phyloP scores from a whole-genome alignment of 176 grass and related monocot species.

The Oryza glumipatula region DNA sequence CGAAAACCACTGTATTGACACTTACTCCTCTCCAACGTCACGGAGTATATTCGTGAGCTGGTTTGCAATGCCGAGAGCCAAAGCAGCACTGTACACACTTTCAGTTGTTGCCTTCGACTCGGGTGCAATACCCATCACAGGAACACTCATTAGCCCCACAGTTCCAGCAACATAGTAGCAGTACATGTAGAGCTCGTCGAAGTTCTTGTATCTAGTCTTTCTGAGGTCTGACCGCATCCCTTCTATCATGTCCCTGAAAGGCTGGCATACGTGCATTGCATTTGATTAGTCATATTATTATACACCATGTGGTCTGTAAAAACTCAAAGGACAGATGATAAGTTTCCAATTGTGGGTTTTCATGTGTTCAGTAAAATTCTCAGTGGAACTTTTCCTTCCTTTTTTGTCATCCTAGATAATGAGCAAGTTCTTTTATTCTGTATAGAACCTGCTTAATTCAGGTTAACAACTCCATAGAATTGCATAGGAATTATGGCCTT shows the following conservation, averaged over 20 bases:
- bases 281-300: neutral
- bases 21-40: slow-evolving; percentile 96
- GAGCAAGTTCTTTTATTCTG: neutral
- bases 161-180: slow-evolving; percentile 97
- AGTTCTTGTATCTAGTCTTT: slow-evolving; percentile 82
- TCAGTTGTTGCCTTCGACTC: slow-evolving; percentile 82
- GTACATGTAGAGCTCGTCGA: slow-evolving; percentile 95
- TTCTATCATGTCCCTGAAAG: slow-evolving; percentile 96
- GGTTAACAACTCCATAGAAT: too few species aligned
- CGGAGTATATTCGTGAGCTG: slow-evolving; percentile 93
- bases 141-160: slow-evolving; percentile 88
- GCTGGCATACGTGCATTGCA: slow-evolving; percentile 36
- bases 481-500: neutral
- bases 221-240: slow-evolving; percentile 86
- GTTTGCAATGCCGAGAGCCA: slow-evolving; percentile 83
- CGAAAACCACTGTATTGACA: neutral
- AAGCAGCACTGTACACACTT: slow-evolving; percentile 69
- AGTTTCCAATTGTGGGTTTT: neutral
- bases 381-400: neutral
- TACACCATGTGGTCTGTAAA: neutral
- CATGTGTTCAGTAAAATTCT: neutral
- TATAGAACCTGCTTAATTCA: too few species aligned
- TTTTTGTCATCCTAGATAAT: neutral
- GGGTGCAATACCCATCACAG: slow-evolving; percentile 81
- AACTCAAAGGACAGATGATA: neutral